phyloP scores from a whole-genome alignment of 768 basidiomycete genomes.

The Leccinum barrowsii region DNA sequence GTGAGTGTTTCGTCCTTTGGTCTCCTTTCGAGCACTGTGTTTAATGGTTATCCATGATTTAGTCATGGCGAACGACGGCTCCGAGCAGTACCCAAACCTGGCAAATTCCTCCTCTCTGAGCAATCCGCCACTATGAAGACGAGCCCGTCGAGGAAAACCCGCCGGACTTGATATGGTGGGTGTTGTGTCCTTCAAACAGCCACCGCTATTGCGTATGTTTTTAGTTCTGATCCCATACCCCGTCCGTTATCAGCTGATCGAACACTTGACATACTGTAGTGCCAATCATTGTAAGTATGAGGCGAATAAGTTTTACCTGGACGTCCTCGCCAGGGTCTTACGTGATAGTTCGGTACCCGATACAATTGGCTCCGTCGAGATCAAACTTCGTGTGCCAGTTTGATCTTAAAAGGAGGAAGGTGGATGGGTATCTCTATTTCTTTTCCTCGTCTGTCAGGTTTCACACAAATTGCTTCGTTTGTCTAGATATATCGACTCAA shows the following conservation, averaged over 20 bases:
- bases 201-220: constrained; percentile 7
- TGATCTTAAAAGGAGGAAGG: not conserved
- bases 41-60: not conserved
- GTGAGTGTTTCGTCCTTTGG: constrained; percentile 4
- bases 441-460: not conserved
- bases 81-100: not conserved
- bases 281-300: constrained; percentile 11
- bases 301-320: constrained; percentile 13
- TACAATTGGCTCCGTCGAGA: constrained; percentile 18
- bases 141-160: constrained; percentile 11
- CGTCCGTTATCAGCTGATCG: not conserved
- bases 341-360: constrained; percentile 16
- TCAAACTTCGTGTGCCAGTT: constrained; percentile 13
- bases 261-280: constrained; percentile 1
- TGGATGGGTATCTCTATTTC: constrained; percentile 6
- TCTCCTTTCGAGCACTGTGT: not conserved
- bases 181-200: constrained; percentile 1
- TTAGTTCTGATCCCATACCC: not conserved
- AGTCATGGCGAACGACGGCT: constrained; percentile 7
- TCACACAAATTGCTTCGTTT: not conserved
- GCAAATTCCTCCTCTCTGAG: constrained; percentile 2
- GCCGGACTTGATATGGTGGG: constrained; percentile 16
- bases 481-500: constrained; percentile 5
- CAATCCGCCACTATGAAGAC: not conserved
- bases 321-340: constrained; percentile 21